Evolutionary conservation across 495 filamentous ascomycete species (phyloP).

Genomic region (Tetracladium setigerum): DNA sequence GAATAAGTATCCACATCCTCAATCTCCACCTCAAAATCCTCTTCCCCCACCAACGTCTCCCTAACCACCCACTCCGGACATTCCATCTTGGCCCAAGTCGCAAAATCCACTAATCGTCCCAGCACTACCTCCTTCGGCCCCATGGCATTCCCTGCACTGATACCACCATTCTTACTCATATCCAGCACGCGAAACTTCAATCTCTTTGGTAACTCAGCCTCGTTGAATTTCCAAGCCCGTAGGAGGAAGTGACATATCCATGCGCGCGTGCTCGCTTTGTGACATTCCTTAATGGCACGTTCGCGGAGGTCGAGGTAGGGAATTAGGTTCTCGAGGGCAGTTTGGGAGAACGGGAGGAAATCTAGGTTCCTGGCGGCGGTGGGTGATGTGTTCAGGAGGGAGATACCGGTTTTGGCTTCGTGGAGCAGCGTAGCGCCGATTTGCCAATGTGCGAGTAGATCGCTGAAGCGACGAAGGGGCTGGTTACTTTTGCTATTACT

Average conservation of each 20-base stretch:
- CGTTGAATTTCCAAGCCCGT: constrained; percentile 67
- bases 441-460: constrained; percentile 87
- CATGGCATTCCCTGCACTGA: background rate
- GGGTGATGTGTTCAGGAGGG: constrained; percentile 30
- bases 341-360: constrained; percentile 57
- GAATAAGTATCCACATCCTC: constrained; percentile 44
- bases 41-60: constrained; percentile 31
- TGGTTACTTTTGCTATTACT: constrained; percentile 74
- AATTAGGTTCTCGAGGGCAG: constrained; percentile 45
- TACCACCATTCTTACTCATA: background rate
- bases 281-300: constrained; percentile 26
- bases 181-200: constrained; percentile 47
- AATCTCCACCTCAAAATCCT: constrained; percentile 53
- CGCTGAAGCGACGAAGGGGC: constrained; percentile 77
- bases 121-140: background rate
- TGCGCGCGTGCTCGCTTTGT: constrained; percentile 25
- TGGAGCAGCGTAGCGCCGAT: constrained; percentile 74
- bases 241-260: constrained; percentile 67
- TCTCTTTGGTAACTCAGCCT: constrained; percentile 51
- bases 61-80: constrained; percentile 26
- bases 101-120: constrained; percentile 3
- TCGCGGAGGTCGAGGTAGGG: constrained; percentile 44
- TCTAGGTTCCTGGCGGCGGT: constrained; percentile 12
- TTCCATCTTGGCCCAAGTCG: constrained; percentile 19
- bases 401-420: constrained; percentile 49